phyloP scores from a whole-genome alignment of 331 rosid species.

The Arachis monticola region DNA sequence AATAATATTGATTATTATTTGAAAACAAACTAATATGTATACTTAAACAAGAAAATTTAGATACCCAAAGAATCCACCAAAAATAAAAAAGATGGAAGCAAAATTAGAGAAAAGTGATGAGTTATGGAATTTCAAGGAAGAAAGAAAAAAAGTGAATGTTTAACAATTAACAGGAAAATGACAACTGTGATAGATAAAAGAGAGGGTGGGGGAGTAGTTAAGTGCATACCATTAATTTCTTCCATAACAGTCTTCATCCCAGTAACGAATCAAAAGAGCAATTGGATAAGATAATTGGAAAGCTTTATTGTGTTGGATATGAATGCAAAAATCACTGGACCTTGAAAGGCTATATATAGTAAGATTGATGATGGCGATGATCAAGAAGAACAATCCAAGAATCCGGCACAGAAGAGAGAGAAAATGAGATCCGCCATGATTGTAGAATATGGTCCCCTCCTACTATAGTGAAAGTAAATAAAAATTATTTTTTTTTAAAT shows the following conservation, averaged over 20 bases:
- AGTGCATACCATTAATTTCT: conserved; percentile 45
- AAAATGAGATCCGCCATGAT: conserved; percentile 6
- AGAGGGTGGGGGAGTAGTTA: not conserved
- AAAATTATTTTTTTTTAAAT: not conserved
- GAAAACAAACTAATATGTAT: too few species aligned
- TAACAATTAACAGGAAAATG: not conserved
- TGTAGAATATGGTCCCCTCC: conserved; percentile 23
- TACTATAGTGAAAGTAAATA: not conserved
- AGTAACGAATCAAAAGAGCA: not conserved
- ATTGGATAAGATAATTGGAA: not conserved
- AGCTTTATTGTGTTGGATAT: not conserved
- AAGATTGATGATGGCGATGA: conserved; percentile 1
- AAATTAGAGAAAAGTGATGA: conserved; percentile 3
- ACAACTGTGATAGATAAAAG: not conserved
- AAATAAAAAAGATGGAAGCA: not conserved
- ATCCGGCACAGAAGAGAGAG: conserved; percentile 10
- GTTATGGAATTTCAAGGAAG: not conserved
- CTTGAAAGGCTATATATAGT: conserved; percentile 9
- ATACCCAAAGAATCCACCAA: not conserved
- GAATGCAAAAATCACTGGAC: not conserved
- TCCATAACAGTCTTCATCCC: conserved; percentile 40
- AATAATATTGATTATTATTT: too few species aligned
- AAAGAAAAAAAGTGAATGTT: not conserved
- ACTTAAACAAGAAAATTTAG: not conserved
- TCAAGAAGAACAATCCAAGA: not conserved